Conservation (phyloP, 805 yeast species). For the Yarrowia sp. region DNA sequence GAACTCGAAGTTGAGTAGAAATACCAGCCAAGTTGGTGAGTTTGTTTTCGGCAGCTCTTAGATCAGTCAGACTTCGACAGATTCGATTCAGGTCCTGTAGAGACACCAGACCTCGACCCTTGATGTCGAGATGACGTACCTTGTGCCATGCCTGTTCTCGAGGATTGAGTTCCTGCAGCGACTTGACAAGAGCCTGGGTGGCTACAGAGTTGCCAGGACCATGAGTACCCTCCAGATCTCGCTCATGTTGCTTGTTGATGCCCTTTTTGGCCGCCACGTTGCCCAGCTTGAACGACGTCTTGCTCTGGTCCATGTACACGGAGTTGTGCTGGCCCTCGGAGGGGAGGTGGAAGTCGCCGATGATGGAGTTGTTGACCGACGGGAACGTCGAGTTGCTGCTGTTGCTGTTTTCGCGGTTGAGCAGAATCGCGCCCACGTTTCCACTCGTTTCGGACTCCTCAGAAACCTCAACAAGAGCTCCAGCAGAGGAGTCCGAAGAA, state of each 20-base stretch:
- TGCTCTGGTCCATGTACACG: conserved; percentile 21
- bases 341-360: conserved; percentile 8
- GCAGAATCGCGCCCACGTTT: not conserved
- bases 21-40: conserved; percentile 47
- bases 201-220: conserved; percentile 20
- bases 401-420: not conserved
- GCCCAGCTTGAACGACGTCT: not conserved
- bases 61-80: conserved; percentile 43
- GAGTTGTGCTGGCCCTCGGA: conserved; percentile 7
- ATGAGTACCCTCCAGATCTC: conserved; percentile 13
- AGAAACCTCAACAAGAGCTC: not conserved
- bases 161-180: conserved; percentile 42
- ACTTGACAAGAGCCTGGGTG: conserved; percentile 40
- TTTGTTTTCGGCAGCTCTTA: conserved; percentile 43
- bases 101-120: conserved; percentile 40
- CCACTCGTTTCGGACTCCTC: not conserved
- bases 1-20: conserved; percentile 41
- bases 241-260: not conserved
- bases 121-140: conserved; percentile 39
- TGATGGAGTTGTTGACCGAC: not conserved
- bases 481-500: not conserved
- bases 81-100: conserved; percentile 43
- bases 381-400: not conserved
- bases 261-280: not conserved
- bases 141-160: conserved; percentile 44